Evolutionary conservation across 1,284 basidiomycete genomes (phyloP).

Genomic region (Sporisorium graminicola): DNA sequence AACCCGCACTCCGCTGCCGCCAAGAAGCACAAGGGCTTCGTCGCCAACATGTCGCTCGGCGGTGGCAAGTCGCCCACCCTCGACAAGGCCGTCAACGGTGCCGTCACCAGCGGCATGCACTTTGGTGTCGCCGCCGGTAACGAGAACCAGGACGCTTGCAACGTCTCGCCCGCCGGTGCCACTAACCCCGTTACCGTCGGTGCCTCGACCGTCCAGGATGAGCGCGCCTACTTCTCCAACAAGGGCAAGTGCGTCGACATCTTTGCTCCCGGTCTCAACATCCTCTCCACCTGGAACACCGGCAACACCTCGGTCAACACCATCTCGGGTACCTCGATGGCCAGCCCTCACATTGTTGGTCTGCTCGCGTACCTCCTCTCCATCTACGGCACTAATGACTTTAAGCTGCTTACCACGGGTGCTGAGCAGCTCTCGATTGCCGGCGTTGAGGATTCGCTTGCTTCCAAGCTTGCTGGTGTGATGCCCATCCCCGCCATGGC

Average conservation of each 20-base stretch:
- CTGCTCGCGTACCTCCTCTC: constrained; percentile 76
- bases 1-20: constrained; percentile 77
- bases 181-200: constrained; percentile 83
- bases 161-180: constrained; percentile 80
- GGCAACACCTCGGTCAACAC: constrained; percentile 76
- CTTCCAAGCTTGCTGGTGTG: constrained; percentile 60
- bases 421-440: constrained; percentile 37
- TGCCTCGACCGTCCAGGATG: constrained; percentile 74
- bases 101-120: constrained; percentile 86
- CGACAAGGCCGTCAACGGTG: constrained; percentile 86
- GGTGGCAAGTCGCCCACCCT: constrained; percentile 92
- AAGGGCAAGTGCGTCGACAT: constrained; percentile 80
- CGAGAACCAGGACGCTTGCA: constrained; percentile 80
- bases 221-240: constrained; percentile 84
- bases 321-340: constrained; percentile 77
- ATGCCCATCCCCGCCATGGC: constrained; percentile 59
- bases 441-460: constrained; percentile 53
- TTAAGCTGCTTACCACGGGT: constrained; percentile 29
- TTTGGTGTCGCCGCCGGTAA: constrained; percentile 82
- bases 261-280: constrained; percentile 85
- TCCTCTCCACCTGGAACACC: constrained; percentile 72
- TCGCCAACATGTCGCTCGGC: constrained; percentile 97
- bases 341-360: constrained; percentile 73
- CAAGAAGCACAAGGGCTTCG: constrained; percentile 86
- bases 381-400: constrained; percentile 69